A percentile compares a stretch with the other conserved stretches of the same genome.
These are phyloP conservation scores for Pythium pectinolyticum DNA, from an alignment of 352 stramenopile genomes.

Conservation along the genomic window DNA sequence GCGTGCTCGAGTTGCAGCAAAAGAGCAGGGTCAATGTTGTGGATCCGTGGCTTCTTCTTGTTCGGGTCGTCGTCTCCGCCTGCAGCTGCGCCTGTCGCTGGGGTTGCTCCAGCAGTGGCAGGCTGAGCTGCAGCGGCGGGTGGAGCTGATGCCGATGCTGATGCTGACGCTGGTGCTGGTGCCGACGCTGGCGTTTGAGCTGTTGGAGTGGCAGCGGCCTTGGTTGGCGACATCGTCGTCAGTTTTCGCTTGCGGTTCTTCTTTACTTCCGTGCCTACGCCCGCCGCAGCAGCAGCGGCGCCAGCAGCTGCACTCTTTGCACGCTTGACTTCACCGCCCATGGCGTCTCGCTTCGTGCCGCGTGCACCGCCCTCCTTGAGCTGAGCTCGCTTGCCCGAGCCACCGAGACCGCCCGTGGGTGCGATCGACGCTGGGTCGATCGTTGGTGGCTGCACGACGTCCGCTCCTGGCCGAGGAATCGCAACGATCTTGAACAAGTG, in stretches of 20 bases:
- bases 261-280: slow-evolving; percentile 32
- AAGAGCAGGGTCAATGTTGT: slow-evolving; percentile 88
- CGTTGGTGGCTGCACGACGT: slow-evolving; percentile 31
- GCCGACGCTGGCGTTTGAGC: not conserved
- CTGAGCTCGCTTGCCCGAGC: slow-evolving; percentile 30
- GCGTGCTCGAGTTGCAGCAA: slow-evolving; percentile 84
- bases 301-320: slow-evolving; percentile 15
- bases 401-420: slow-evolving; percentile 15
- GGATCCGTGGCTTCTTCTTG: slow-evolving; percentile 89
- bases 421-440: slow-evolving; percentile 28
- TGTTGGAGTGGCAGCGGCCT: slow-evolving; percentile 8
- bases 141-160: not conserved
- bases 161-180: not conserved
- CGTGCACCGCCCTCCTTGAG: slow-evolving; percentile 25
- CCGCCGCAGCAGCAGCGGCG: slow-evolving; percentile 8
- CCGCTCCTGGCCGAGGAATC: slow-evolving; percentile 65
- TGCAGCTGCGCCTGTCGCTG: slow-evolving; percentile 1
- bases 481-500: slow-evolving; percentile 92
- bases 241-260: slow-evolving; percentile 75
- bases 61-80: slow-evolving; percentile 78
- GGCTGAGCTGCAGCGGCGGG: slow-evolving; percentile 8
- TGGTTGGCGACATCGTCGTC: slow-evolving; percentile 40
- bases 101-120: slow-evolving; percentile 7
- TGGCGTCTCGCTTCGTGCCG: slow-evolving; percentile 36
- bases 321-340: slow-evolving; percentile 29